These are phyloP conservation scores for Botryotinia globosa DNA, from an alignment of 2,329 filamentous ascomycete genomes.

Conservation along the genomic window DNA sequence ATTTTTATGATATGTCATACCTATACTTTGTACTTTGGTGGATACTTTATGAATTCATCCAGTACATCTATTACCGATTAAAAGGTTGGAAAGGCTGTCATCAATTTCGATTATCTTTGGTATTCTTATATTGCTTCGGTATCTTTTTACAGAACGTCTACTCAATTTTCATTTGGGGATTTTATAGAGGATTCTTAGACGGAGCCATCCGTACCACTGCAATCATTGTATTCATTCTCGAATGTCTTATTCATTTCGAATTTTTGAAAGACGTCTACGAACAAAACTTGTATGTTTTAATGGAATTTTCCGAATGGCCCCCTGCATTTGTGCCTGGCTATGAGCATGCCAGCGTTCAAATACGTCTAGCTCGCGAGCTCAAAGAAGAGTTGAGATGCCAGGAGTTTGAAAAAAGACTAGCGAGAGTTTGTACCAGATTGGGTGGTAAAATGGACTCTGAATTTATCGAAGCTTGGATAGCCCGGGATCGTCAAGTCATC, in stretches of 20 bases:
- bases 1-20: too few species aligned
- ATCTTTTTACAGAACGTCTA: rapidly evolving
- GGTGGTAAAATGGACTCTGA: not conserved
- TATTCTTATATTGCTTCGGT: rapidly evolving
- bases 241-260: not conserved
- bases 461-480: not conserved
- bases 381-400: not conserved
- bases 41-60: not conserved
- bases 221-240: not conserved
- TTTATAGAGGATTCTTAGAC: not conserved
- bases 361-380: not conserved
- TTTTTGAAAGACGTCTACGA: not conserved
- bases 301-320: not conserved
- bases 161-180: not conserved
- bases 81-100: not conserved
- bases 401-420: not conserved
- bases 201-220: rapidly evolving
- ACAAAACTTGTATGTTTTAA: not conserved
- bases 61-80: not conserved
- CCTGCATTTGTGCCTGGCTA: rapidly evolving
- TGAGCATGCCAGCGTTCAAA: not conserved
- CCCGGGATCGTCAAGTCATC: not conserved
- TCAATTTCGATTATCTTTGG: not conserved
- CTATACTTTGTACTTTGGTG: not conserved
- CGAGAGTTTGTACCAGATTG: not conserved